Conservation (phyloP, 805 yeast species). For the Myxozyma melibiosi region DNA sequence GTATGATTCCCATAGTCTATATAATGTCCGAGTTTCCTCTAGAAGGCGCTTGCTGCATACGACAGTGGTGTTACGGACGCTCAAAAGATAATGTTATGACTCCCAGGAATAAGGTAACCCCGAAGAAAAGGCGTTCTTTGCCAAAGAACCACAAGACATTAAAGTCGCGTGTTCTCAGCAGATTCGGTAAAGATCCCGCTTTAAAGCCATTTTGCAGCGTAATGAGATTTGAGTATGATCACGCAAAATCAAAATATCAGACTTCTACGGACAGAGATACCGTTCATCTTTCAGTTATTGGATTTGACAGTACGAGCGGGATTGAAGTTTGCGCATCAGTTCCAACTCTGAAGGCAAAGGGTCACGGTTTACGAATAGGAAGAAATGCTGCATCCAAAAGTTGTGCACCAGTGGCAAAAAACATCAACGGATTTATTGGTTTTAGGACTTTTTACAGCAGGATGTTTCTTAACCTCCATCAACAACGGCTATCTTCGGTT, state of each 20-base stretch:
- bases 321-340: slow-evolving; percentile 6
- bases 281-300: slow-evolving; percentile 11
- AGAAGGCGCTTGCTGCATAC: too few relatives aligned
- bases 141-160: not conserved
- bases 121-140: too few relatives aligned
- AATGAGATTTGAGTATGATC: slow-evolving; percentile 6
- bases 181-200: slow-evolving; percentile 8
- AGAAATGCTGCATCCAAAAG: too few relatives aligned
- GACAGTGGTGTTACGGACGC: too few relatives aligned
- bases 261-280: not conserved
- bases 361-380: too few relatives aligned
- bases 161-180: not conserved
- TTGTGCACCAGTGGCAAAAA: too few relatives aligned
- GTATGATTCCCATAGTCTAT: too few relatives aligned
- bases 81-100: too few relatives aligned
- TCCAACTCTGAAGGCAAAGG: not conserved
- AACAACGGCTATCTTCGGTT: slow-evolving; percentile 19
- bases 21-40: too few relatives aligned
- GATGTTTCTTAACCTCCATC: slow-evolving; percentile 19
- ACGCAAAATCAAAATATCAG: too few relatives aligned
- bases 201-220: slow-evolving; percentile 25
- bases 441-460: slow-evolving; percentile 24
- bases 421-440: slow-evolving; percentile 26
- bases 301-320: slow-evolving; percentile 3
- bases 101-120: too few relatives aligned